Conservation (phyloP, 805 yeast genomes). For the Candida vartiovaarae region DNA sequence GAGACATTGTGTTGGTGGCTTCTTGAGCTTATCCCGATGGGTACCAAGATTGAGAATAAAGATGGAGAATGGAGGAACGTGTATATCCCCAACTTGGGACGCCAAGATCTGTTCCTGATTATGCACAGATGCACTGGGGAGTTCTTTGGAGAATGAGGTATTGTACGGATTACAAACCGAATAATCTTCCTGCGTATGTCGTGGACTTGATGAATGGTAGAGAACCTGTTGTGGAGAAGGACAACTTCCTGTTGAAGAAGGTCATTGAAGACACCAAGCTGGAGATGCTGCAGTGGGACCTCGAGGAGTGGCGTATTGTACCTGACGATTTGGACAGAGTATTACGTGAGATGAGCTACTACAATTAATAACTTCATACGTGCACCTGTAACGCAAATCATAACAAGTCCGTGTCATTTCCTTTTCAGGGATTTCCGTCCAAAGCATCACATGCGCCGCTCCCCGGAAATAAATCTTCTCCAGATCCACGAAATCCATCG, state of each 20-base stretch:
- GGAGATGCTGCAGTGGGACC: constrained; percentile 23
- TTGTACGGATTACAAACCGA: constrained; percentile 39
- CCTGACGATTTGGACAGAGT: constrained; percentile 29
- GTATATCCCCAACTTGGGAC: constrained; percentile 52
- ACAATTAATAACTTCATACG: background rate
- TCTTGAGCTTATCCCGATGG: constrained; percentile 54
- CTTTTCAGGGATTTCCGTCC: background rate
- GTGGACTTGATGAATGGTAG: constrained; percentile 18
- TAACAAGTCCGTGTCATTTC: too few relatives aligned
- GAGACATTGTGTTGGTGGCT: constrained; percentile 49
- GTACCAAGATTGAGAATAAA: constrained; percentile 39
- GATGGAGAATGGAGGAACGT: constrained; percentile 43
- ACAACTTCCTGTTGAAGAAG: constrained; percentile 8
- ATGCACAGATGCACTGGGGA: constrained; percentile 55
- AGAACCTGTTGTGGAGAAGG: constrained; percentile 1
- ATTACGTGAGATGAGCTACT: constrained; percentile 7
- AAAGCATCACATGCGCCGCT: background rate
- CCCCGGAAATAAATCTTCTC: background rate
- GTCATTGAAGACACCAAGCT: constrained; percentile 10
- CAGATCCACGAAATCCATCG: background rate
- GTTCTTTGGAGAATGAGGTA: constrained; percentile 47
- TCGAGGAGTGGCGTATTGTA: constrained; percentile 22
- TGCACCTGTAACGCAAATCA: too few relatives aligned
- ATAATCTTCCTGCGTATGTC: constrained; percentile 34
- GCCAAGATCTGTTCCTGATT: constrained; percentile 41